Conservation (phyloP, 139 green algal species). For the Micromonas commoda region DNA sequence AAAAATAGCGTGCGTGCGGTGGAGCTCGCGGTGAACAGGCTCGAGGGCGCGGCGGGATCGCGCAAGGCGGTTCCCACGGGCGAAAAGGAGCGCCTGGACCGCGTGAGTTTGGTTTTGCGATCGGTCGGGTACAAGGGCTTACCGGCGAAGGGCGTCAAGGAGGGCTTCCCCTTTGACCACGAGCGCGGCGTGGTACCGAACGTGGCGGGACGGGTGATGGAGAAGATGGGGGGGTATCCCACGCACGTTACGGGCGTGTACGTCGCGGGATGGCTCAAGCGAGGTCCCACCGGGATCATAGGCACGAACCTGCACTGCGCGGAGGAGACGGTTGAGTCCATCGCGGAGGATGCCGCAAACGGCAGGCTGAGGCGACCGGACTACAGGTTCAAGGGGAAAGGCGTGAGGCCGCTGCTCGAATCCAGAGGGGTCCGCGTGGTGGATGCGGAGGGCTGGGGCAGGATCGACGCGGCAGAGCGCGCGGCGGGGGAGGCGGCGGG, state of each 20-base stretch:
- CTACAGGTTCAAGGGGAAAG: neutral
- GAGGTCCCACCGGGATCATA: constrained; percentile 46
- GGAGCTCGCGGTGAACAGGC: constrained; percentile 24
- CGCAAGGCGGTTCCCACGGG: neutral
- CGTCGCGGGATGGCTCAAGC: constrained; percentile 45
- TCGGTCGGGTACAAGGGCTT: constrained; percentile 45
- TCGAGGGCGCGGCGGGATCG: constrained; percentile 23
- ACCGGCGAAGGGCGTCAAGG: constrained; percentile 13
- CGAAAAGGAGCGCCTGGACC: neutral
- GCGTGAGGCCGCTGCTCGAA: neutral
- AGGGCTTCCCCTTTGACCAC: constrained; percentile 40
- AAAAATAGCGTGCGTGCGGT: neutral
- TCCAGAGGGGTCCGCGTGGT: neutral
- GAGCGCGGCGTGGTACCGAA: neutral
- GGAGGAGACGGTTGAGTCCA: constrained; percentile 38
- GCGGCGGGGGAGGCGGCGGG: neutral
- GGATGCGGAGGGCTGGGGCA: neutral
- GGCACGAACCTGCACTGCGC: constrained; percentile 44
- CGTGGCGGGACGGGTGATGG: constrained; percentile 6
- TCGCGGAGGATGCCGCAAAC: constrained; percentile 2
- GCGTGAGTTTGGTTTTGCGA: constrained; percentile 31
- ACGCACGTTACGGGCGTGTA: constrained; percentile 33
- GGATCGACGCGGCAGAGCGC: neutral
- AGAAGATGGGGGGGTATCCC: neutral
- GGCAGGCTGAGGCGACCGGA: neutral